These are phyloP conservation scores for Plenodomus biglobosus DNA, from an alignment of 2,329 filamentous ascomycete genomes.

Conservation along the genomic window DNA sequence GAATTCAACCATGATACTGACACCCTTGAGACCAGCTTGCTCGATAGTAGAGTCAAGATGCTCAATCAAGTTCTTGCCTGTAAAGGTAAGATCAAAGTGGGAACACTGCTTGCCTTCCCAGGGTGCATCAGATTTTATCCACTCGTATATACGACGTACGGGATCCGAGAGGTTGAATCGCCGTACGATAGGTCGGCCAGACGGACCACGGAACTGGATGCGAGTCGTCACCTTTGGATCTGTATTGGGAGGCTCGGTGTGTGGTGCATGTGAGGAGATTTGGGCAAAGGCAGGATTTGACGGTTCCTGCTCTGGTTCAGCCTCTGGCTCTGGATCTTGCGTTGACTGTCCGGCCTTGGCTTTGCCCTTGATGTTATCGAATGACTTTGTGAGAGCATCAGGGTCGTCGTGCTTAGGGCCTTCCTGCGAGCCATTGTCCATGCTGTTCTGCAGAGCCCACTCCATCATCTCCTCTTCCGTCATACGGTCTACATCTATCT, in stretches of 20 bases:
- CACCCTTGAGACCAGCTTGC: slow-evolving; percentile 84
- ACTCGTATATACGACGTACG: slow-evolving; percentile 87
- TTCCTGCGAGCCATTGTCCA: slow-evolving; percentile 56
- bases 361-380: slow-evolving; percentile 58
- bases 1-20: slow-evolving; percentile 94
- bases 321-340: slow-evolving; percentile 15
- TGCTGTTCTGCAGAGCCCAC: slow-evolving; percentile 86
- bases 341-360: slow-evolving; percentile 26
- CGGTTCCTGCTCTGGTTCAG: slow-evolving; percentile 22
- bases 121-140: slow-evolving; percentile 81
- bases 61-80: slow-evolving; percentile 84
- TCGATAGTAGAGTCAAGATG: slow-evolving; percentile 72
- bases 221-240: slow-evolving; percentile 74
- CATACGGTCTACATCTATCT: slow-evolving; percentile 80
- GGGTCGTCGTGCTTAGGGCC: slow-evolving; percentile 70
- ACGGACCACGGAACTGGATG: slow-evolving; percentile 76
- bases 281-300: slow-evolving; percentile 60
- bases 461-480: slow-evolving; percentile 97
- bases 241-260: slow-evolving; percentile 70
- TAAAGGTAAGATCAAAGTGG: slow-evolving; percentile 83
- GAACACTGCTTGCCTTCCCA: slow-evolving; percentile 78
- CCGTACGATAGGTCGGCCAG: slow-evolving; percentile 80
- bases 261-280: slow-evolving; percentile 72
- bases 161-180: slow-evolving; percentile 77
- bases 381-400: slow-evolving; percentile 78